These are phyloP conservation scores for Microdochium trichocladiopsis DNA, from an alignment of 2,329 filamentous ascomycete genomes.

Conservation along the genomic window DNA sequence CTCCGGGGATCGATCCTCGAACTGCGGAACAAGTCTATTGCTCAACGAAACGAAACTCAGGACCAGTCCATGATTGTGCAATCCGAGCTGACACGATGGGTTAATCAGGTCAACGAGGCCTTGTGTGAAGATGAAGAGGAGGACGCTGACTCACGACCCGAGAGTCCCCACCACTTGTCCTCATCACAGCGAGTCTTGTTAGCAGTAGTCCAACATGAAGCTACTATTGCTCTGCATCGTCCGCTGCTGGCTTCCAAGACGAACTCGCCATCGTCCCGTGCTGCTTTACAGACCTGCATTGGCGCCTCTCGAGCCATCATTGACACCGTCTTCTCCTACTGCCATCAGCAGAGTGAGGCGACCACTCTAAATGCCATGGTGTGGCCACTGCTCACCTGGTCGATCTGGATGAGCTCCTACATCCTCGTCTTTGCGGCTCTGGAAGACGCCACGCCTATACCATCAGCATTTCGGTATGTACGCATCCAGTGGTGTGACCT, in stretches of 20 bases:
- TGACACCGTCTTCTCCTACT: conserved; percentile 4
- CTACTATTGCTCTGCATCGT: conserved; percentile 9
- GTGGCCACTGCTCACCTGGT: conserved; percentile 12
- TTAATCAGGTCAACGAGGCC: conserved; percentile 8
- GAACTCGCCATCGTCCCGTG: conserved; percentile 8
- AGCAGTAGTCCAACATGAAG: conserved; percentile 9
- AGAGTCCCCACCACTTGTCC: neutral
- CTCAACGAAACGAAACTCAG: conserved; percentile 6
- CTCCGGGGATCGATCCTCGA: conserved; percentile 11
- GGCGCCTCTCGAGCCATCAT: conserved; percentile 9
- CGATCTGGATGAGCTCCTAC: conserved; percentile 13
- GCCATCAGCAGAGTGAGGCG: neutral
- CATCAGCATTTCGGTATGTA: neutral
- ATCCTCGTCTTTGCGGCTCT: conserved; percentile 11
- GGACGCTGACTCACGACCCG: neutral
- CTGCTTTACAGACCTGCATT: conserved; percentile 11
- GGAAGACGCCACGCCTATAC: conserved; percentile 2
- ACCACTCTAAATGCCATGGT: conserved; percentile 3
- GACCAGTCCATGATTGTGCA: conserved; percentile 9
- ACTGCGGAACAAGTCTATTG: conserved; percentile 9
- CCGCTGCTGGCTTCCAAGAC: conserved; percentile 9
- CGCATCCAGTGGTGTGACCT: neutral
- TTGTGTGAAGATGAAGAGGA: conserved; percentile 2
- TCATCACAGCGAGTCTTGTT: conserved; percentile 4
- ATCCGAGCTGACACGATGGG: conserved; percentile 7